These are phyloP conservation scores for Colletotrichum navitas DNA, from an alignment of 2,329 filamentous ascomycete genomes.

Conservation along the genomic window DNA sequence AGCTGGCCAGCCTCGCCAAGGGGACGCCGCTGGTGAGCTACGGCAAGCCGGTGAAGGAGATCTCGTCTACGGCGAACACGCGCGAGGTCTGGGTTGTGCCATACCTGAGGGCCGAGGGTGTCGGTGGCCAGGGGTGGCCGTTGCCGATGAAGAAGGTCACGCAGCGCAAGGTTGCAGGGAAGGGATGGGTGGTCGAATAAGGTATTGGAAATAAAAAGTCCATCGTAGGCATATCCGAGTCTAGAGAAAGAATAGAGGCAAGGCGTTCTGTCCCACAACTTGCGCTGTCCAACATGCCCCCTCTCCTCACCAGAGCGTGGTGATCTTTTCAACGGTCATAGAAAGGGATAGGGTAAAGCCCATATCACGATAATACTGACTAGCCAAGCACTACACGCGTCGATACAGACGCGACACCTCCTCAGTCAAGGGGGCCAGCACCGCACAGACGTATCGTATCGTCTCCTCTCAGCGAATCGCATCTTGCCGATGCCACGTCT, in stretches of 20 bases:
- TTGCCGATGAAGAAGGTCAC: conserved; percentile 86
- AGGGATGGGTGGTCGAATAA: conserved; percentile 79
- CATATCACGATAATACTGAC: neutral
- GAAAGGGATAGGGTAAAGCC: neutral
- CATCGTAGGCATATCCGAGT: neutral
- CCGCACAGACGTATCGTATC: neutral
- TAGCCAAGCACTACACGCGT: neutral
- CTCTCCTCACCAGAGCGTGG: neutral
- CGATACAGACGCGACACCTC: neutral
- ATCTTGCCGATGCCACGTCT: neutral
- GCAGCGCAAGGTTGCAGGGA: conserved; percentile 79
- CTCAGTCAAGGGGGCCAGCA: neutral
- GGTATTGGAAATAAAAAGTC: neutral
- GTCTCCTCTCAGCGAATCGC: neutral
- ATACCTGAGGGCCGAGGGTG: conserved; percentile 77
- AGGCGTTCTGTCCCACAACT: neutral
- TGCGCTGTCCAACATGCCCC: neutral
- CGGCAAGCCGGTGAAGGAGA: conserved; percentile 92
- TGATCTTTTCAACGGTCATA: neutral
- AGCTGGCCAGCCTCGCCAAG: conserved; percentile 83
- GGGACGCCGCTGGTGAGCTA: conserved; percentile 87
- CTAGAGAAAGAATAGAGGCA: conserved; percentile 11
- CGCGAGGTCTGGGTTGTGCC: conserved; percentile 89
- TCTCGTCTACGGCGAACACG: conserved; percentile 59
- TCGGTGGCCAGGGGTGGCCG: conserved; percentile 81